Evolutionary conservation across 169 alveolate species (phyloP), one percentile per base, ranked within the genome.

Genomic region (Cryptosporidium meleagridis): DNA sequence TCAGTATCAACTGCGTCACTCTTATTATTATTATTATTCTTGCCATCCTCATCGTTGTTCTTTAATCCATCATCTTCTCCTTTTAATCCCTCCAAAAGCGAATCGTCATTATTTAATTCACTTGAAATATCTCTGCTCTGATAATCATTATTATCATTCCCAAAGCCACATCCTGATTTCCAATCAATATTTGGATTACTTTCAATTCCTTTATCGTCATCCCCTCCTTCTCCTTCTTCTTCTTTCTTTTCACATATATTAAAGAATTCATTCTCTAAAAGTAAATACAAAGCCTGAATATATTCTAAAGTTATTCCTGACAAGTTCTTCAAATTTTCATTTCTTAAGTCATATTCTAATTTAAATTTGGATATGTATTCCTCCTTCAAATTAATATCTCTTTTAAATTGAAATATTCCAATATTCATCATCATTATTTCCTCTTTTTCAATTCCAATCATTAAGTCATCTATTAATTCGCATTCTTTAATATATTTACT

Each of bases 101-200:
- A 85, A 35, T 97, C 97, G 59, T 95, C 94, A 68, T 94, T 84
- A 91, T 96, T 94, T 84, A 95, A 95, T 85, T 95, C 98, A 67
- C 92, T 94, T 91, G 95, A 95, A 0, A 96, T 95, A 84, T 95
- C 94, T 72, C 95, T 93, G 29, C 96, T 86, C n/a, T 94, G 94
- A 80, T 95, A 91, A 84, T 96, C 91, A 80, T 91, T 80, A 45
- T 96, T 95, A 23, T 95, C 97, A 14, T 80, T 62, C 7, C 87
- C 75, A 45, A 80, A 80, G 10, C 87, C 87, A 62, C 69, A 41
- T 62, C 94, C 70, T 95, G 95, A 87, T 92, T 92, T 41, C 98
- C 97, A 80, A 91, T 94, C 87, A 9, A 69, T 23, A 21, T 29
- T 45, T 14, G 96, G 95, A 1, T 93, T 92, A 45, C 94, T 96